Evolutionary conservation across 805 yeast species (phyloP).

Genomic region (Tetrapisispora phaffii): DNA sequence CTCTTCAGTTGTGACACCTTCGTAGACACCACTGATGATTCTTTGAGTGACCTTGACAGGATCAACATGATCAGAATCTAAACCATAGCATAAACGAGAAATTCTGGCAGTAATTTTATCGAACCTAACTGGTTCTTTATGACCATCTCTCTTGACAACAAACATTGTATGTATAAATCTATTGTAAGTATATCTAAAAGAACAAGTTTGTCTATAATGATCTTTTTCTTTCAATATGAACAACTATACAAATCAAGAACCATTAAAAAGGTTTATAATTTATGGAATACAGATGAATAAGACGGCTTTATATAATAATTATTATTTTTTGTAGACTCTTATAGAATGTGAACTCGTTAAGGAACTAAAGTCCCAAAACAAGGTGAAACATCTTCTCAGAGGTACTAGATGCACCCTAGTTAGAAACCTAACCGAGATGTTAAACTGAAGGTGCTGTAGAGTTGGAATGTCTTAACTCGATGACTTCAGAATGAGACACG

Average conservation of each 20-base stretch:
- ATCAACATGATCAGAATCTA: slow-evolving; percentile 85
- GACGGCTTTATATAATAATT: no score
- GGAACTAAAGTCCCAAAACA: no score
- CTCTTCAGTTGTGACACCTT: slow-evolving; percentile 92
- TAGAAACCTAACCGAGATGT: background rate
- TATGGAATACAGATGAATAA: no score
- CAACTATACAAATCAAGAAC: no score
- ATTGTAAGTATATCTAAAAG: background rate
- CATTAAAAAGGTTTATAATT: no score
- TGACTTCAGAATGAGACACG: slow-evolving; percentile 1
- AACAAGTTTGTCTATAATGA: background rate
- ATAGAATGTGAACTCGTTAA: background rate
- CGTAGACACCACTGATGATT: slow-evolving; percentile 91
- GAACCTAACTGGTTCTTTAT: slow-evolving; percentile 86
- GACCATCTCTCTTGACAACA: slow-evolving; percentile 88
- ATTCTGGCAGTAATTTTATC: slow-evolving; percentile 95
- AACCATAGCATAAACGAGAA: slow-evolving; percentile 87
- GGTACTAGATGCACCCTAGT: background rate
- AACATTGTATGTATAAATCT: slow-evolving; percentile 39
- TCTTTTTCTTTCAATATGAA: no score
- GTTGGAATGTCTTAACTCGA: background rate
- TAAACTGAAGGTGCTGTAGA: no score
- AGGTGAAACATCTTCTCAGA: background rate
- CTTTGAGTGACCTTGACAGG: slow-evolving; percentile 94
- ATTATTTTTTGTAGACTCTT: no score